Evolutionary conservation across 345 rosid genomes (phyloP), one percentile per base, ranked within the genome.

Genomic region (Dimocarpus longan): DNA sequence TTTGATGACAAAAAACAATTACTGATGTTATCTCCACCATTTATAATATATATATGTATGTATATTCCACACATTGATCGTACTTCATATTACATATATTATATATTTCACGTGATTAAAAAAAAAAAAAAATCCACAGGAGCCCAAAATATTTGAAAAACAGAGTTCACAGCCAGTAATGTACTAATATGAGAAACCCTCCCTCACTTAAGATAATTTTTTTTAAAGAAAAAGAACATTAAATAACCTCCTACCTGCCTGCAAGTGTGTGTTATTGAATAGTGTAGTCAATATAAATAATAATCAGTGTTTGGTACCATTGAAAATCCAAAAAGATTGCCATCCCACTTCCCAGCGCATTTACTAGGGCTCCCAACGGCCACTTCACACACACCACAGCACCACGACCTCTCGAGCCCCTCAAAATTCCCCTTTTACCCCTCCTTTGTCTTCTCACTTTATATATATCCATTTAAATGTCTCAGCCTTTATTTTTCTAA

Each of bases 381-480:
- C 60, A 21, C 11, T 72, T 18, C 32, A 64, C 79, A 85, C 78
- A 79, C 85, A 79, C 79, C 79, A 80, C 62, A 39, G 18, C 22
- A 60, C 9, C 56, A 75, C 81, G 78, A 60, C 77, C 21, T 60
- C 82, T 80, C 74, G 85, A 81, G 82, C 85, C 87, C 87, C 86
- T 1, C 43, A 24, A 66, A 40, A 32, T n/a, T 60, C 65, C 65
- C 28, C 3, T 60, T 60, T 22, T 60, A 60, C 60, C 40, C 24
- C 59, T 28, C 40, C 32, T 4, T 16, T 40, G 12, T 21, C 28
- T 22, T 10, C 10, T n/a, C 40, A 24, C 46, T 10, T 37, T 72
- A 19, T 28, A 2, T 3, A 4, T 13, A n/a, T 5, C 28, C 6
- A 0, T 13, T 13, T 6, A 32, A 10, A 24, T 10, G 18, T 5